A percentile compares a stretch with the other conserved stretches of the same genome.
phyloP scores from a whole-genome alignment of 768 basidiomycete species.

The Russula sp. region DNA sequence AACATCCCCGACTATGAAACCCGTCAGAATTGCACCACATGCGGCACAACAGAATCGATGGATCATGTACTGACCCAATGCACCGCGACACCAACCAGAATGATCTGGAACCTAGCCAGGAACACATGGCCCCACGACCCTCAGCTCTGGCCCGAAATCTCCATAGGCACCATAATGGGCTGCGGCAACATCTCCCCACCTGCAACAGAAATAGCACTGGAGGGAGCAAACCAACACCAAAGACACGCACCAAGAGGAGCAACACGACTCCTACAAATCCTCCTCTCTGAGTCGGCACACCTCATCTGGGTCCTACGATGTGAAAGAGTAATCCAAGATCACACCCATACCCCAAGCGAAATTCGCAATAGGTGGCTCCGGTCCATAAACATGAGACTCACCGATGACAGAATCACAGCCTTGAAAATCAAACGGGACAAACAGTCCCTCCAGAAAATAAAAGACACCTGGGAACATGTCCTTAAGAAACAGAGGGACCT shows the following conservation, averaged over 20 bases:
- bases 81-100: no score
- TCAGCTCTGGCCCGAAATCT: neutral
- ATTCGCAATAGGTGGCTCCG: neutral
- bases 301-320: constrained; percentile 28
- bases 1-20: neutral
- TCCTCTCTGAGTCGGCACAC: constrained; percentile 14
- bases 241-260: neutral
- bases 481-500: neutral
- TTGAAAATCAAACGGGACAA: neutral
- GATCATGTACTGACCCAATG: constrained; percentile 32
- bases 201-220: neutral
- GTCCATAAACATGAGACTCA: neutral
- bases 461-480: neutral
- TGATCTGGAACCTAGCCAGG: neutral
- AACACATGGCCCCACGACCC: neutral
- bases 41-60: constrained; percentile 21
- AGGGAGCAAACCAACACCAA: no score
- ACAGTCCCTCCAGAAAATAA: no score
- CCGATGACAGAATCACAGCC: neutral
- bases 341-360: neutral
- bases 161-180: neutral
- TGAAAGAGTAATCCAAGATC: constrained; percentile 12
- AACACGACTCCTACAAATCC: constrained; percentile 19
- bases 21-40: neutral
- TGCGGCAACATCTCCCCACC: constrained; percentile 23